These are phyloP conservation scores for Bocquillonia castaneifolia DNA, from an alignment of 441 rosid species.

Conservation along the genomic window DNA sequence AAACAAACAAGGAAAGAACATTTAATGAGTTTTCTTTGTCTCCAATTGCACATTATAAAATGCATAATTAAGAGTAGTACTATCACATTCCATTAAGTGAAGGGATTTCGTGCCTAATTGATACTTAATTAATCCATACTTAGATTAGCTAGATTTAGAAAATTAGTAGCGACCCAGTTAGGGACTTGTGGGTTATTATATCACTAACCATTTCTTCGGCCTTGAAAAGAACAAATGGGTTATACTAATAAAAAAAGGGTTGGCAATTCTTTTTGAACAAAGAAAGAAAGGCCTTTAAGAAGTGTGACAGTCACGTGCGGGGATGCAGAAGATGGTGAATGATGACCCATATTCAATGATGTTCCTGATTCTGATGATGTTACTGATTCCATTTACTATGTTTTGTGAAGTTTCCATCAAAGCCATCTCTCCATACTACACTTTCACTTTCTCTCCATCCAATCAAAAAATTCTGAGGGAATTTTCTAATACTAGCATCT, in stretches of 20 bases:
- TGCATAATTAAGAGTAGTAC: too few species aligned
- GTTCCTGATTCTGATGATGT: constrained; percentile 15
- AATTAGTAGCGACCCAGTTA: not conserved
- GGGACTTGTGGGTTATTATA: not conserved
- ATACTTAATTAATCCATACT: not conserved
- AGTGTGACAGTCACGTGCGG: constrained; percentile 12
- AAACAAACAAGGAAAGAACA: not conserved
- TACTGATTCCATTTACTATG: constrained; percentile 9
- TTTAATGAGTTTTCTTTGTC: not conserved
- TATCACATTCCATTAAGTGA: not conserved
- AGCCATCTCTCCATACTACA: not conserved
- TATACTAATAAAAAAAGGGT: not conserved
- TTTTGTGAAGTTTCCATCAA: not conserved
- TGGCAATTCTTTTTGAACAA: not conserved
- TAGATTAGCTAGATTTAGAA: not conserved
- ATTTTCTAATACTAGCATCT: not conserved
- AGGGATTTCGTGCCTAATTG: not conserved
- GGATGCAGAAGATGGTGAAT: constrained; percentile 6
- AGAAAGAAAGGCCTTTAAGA: not conserved
- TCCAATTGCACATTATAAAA: not conserved
- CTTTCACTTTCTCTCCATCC: not conserved
- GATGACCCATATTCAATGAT: constrained; percentile 9
- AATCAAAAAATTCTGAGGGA: not conserved
- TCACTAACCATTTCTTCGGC: not conserved
- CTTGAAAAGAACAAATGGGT: too few species aligned